phyloP scores from a whole-genome alignment of 257 asterid genomes.

The Haberlea rhodopensis region DNA sequence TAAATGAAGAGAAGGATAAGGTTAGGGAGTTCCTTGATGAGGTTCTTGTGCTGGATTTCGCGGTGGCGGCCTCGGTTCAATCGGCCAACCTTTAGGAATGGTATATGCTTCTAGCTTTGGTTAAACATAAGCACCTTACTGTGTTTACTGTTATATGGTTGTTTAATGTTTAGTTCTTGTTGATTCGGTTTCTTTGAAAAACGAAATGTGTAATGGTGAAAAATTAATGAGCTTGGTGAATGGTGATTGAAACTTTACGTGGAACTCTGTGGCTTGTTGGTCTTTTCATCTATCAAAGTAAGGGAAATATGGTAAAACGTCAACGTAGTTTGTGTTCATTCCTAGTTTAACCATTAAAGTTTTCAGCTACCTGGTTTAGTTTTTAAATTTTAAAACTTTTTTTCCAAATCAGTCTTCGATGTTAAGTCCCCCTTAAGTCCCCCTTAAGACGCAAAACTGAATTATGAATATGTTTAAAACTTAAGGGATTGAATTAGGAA shows the following conservation, averaged over 20 bases:
- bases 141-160: not conserved
- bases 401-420: too few species aligned
- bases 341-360: too few species aligned
- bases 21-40: constrained; percentile 60
- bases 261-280: not conserved
- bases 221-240: not conserved
- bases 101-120: not conserved
- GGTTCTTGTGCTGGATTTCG: constrained; percentile 64
- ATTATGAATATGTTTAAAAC: too few species aligned
- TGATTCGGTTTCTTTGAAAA: not conserved
- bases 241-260: not conserved
- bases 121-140: not conserved
- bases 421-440: too few species aligned
- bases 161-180: not conserved
- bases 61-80: constrained; percentile 37
- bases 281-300: not conserved
- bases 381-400: too few species aligned
- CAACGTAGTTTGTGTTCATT: too few species aligned
- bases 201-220: too few species aligned
- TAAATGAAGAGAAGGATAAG: constrained; percentile 52
- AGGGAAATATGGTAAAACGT: too few species aligned
- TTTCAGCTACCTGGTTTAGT: too few species aligned
- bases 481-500: too few species aligned
- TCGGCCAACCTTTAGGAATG: constrained; percentile 47
- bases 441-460: too few species aligned